A percentile compares a stretch with the other conserved stretches of the same genome.
These are phyloP conservation scores for Vigna reflexopilosa DNA, from an alignment of 306 rosid species.

Conservation along the genomic window DNA sequence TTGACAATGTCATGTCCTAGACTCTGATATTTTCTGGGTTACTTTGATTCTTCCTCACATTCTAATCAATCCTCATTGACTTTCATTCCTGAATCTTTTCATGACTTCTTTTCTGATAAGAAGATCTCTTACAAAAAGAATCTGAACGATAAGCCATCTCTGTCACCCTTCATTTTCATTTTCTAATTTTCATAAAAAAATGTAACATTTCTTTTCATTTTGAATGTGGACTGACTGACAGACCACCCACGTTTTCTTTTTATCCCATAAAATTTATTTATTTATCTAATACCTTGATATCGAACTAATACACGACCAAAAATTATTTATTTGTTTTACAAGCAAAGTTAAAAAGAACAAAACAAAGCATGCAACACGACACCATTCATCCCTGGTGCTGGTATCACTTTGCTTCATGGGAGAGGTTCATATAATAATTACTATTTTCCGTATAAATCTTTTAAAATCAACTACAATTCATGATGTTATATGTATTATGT, in stretches of 20 bases:
- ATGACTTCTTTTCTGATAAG: conserved; percentile 69
- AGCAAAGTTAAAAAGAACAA: conserved; percentile 4
- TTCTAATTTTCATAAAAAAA: conserved; percentile 2
- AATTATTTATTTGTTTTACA: conserved; percentile 29
- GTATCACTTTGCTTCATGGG: not conserved
- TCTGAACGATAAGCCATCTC: conserved; percentile 61
- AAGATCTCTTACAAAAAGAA: conserved; percentile 68
- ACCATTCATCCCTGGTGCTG: not conserved
- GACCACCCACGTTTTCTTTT: not conserved
- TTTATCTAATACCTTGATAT: not conserved
- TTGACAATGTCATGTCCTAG: conserved; percentile 48
- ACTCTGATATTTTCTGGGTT: conserved; percentile 41
- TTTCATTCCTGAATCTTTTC: conserved; percentile 51
- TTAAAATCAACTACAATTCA: not conserved
- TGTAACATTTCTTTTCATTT: not conserved
- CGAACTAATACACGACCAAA: not conserved
- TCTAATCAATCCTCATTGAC: conserved; percentile 69
- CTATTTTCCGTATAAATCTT: not conserved
- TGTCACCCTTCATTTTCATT: conserved; percentile 37
- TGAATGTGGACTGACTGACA: not conserved
- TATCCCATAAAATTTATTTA: not conserved
- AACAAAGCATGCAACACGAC: conserved; percentile 5
- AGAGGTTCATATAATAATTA: not conserved
- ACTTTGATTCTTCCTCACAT: conserved; percentile 30
- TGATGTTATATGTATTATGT: not conserved